A percentile compares a stretch with the other conserved stretches of the same genome.
Conservation (phyloP, 2,329 filamentous ascomycete genomes). For the Curvularia eragrostidis region DNA sequence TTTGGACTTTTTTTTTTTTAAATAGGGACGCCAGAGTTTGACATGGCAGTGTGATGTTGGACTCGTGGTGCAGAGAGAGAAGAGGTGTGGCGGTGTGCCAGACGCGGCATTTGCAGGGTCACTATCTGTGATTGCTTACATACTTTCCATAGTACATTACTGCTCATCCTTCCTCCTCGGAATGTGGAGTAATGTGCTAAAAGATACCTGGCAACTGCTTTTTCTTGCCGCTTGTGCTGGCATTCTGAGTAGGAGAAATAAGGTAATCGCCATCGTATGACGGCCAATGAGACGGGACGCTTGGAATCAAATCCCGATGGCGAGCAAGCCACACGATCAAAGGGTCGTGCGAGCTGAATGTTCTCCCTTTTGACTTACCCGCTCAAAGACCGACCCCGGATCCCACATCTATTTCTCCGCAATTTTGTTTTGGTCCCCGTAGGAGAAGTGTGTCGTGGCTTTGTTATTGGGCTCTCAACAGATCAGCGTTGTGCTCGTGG, state of each 20-base stretch:
- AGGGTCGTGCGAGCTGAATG: not conserved
- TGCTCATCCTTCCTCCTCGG: not conserved
- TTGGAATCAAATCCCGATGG: not conserved
- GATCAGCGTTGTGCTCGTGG: not conserved
- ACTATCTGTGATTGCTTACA: not conserved
- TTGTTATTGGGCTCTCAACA: not conserved
- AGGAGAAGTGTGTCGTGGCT: not conserved
- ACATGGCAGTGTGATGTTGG: too few species aligned
- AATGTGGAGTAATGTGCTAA: not conserved
- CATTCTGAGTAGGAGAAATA: not conserved
- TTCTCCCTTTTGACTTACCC: not conserved
- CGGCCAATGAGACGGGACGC: not conserved
- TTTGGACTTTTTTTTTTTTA: too few species aligned
- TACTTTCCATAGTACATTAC: not conserved
- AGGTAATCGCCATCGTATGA: constrained; percentile 16
- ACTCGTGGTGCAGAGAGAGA: too few species aligned
- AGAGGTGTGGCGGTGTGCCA: not conserved
- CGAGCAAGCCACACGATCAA: not conserved
- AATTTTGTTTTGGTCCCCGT: not conserved
- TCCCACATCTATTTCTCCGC: constrained; percentile 13
- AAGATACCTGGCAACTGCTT: not conserved
- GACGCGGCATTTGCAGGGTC: not conserved
- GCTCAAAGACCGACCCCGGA: constrained; percentile 34
- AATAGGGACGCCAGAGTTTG: too few species aligned
- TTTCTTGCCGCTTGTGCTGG: not conserved